A percentile compares a stretch with the other conserved stretches of the same genome.
These are phyloP conservation scores for Scheffersomyces segobiensis DNA, from an alignment of 1,139 yeast genomes.

Conservation along the genomic window DNA sequence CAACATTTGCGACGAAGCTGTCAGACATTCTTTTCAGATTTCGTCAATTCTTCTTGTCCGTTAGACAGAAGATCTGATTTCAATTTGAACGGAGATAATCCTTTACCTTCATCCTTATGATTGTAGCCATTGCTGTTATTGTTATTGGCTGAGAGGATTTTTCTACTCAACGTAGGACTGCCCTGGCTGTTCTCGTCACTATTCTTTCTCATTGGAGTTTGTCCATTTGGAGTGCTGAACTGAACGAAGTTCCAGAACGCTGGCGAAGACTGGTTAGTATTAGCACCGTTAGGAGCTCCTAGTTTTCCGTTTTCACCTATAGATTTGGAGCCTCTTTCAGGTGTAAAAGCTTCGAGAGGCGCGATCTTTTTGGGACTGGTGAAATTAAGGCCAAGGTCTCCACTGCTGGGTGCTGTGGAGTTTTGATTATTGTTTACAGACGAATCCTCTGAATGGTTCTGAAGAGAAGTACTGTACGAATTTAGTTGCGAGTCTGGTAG, in stretches of 20 bases:
- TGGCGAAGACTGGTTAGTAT: constrained; percentile 57
- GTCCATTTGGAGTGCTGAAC: constrained; percentile 66
- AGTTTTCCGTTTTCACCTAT: constrained; percentile 12
- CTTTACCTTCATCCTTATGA: constrained; percentile 8
- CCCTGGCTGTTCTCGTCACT: constrained; percentile 39
- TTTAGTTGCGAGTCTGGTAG: constrained; percentile 6
- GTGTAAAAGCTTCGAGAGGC: constrained; percentile 79
- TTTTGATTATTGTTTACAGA: constrained; percentile 7
- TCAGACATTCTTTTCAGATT: neutral
- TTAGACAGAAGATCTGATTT: neutral
- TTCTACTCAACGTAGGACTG: constrained; percentile 43
- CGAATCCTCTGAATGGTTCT: constrained; percentile 9
- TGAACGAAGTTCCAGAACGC: constrained; percentile 81
- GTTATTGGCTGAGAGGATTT: constrained; percentile 11
- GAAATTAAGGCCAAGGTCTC: constrained; percentile 40
- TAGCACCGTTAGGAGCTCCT: constrained; percentile 22
- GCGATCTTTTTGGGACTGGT: constrained; percentile 57
- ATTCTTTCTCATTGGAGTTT: constrained; percentile 42
- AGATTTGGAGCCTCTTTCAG: constrained; percentile 66
- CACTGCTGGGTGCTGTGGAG: constrained; percentile 22
- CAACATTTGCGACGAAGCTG: neutral
- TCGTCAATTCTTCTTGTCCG: neutral
- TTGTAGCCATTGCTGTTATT: constrained; percentile 7
- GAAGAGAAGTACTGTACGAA: constrained; percentile 8
- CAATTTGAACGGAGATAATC: neutral